Base-by-base conservation (phyloP, 2,329 filamentous ascomycete species). In the Apiospora sp. region DNA sequence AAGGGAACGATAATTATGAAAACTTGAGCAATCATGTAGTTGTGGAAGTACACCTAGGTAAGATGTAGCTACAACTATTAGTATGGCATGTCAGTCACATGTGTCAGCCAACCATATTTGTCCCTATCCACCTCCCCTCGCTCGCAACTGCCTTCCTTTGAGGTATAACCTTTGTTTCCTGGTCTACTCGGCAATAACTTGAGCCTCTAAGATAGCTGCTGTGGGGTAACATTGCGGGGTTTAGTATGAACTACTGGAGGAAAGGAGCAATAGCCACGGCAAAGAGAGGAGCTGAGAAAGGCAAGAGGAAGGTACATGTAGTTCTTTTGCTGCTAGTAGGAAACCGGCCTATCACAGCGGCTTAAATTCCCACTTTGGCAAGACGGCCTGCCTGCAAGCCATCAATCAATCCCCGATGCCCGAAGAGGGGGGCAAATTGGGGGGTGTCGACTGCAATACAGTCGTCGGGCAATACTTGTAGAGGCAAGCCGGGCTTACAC, bases 301-400 rank as follows among this genome's bases (percentile, higher is more conserved):
- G 14, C 4, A 58, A 27, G 27, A 22, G 24, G 13, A 13, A 34
- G 27, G 51, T 22, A 14, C 51, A 5, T 10, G 37, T 41, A 10
- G 37, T n/a, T 34, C 10, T 14, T 37, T 64, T 41, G 58, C 19
- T 64, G 58, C 10, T 41, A 64, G 58, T 30, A n/a, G 19, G 58
- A 64, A 30, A 64, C 34, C 8, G 34, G n/a, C 58, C 58, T 64
- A 37, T 64, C 58, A 64, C 58, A 64, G 58, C 3, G 22, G 58
- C 58, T n/a, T 34, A 41, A 16, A 64, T 64, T 64, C 58, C 58
- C 58, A 64, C 58, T 64, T 64, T 13, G 58, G 58, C 19, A 64
- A 41, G 54, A 61, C 27, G 51, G 49, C 49, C 24, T 27, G 49
- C 49, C 24, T 27, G 24, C 49, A 54, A 54, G 49, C 49, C 49